Conservation (phyloP, 2,329 filamentous ascomycete species). For the Curvularia lunata region DNA sequence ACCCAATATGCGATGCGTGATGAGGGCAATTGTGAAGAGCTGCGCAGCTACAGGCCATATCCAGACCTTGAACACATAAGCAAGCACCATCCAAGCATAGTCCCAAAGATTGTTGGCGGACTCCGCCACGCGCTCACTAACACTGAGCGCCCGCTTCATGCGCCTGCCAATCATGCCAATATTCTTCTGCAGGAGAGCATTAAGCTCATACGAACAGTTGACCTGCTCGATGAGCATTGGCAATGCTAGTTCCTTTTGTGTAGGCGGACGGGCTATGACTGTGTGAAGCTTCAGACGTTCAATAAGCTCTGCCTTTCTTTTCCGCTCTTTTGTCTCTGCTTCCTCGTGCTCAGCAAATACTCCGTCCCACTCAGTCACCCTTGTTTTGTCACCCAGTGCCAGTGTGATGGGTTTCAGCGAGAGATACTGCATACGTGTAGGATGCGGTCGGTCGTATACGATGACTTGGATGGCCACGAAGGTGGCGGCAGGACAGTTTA, state of each 20-base stretch:
- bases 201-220: slow-evolving; percentile 93
- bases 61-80: slow-evolving; percentile 74
- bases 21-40: slow-evolving; percentile 76
- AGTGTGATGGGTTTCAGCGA: slow-evolving; percentile 88
- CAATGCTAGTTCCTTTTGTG: slow-evolving; percentile 82
- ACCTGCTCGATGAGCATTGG: slow-evolving; percentile 87
- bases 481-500: slow-evolving; percentile 70
- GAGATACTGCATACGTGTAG: slow-evolving; percentile 93
- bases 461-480: slow-evolving; percentile 83
- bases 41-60: slow-evolving; percentile 76
- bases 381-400: slow-evolving; percentile 71
- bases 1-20: slow-evolving; percentile 79
- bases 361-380: slow-evolving; percentile 48
- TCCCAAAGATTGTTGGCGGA: slow-evolving; percentile 88
- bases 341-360: slow-evolving; percentile 66
- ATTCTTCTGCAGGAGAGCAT: slow-evolving; percentile 85
- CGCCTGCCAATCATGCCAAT: slow-evolving; percentile 82
- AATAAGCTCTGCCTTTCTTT: slow-evolving; percentile 70
- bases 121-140: slow-evolving; percentile 92
- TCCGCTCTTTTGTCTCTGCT: slow-evolving; percentile 70
- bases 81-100: slow-evolving; percentile 70
- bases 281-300: slow-evolving; percentile 90
- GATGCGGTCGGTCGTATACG: slow-evolving; percentile 84
- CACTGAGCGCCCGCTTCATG: slow-evolving; percentile 83
- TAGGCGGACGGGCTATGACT: slow-evolving; percentile 76